phyloP scores from a whole-genome alignment of 75 land plant genomes.

The Isoetes taiwanensis region DNA sequence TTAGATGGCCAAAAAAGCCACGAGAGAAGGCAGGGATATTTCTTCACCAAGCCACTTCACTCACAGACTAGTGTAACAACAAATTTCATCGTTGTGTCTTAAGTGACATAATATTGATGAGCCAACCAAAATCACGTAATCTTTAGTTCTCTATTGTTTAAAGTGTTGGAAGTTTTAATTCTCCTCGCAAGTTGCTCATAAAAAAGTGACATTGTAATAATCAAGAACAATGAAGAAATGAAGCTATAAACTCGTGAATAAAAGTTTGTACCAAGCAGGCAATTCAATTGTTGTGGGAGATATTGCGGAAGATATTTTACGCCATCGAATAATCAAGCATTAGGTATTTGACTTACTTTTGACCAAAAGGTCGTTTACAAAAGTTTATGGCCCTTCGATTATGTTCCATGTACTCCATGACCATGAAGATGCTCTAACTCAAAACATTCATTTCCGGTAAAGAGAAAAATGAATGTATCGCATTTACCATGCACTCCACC shows the following conservation, averaged over 20 bases:
- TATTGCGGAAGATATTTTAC: neutral
- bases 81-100: neutral
- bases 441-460: too few relatives aligned
- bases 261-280: neutral
- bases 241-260: too few relatives aligned
- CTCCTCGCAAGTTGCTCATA: too few relatives aligned
- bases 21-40: too few relatives aligned
- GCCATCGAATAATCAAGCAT: slow-evolving; percentile 1
- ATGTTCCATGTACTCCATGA: slow-evolving; percentile 9
- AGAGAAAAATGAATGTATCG: too few relatives aligned
- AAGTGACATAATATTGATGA: neutral
- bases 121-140: neutral
- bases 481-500: too few relatives aligned
- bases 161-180: neutral
- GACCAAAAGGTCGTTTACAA: neutral
- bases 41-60: neutral
- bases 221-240: too few relatives aligned
- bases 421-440: slow-evolving; percentile 8
- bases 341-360: neutral
- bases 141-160: neutral
- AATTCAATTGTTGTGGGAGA: too few relatives aligned
- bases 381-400: neutral
- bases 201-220: neutral
- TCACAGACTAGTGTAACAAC: slow-evolving; percentile 1
- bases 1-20: too few relatives aligned